A percentile compares a stretch with the other conserved stretches of the same genome.
Conservation (phyloP, 306 rosid species). For the Trichosanthes cucumerina region DNA sequence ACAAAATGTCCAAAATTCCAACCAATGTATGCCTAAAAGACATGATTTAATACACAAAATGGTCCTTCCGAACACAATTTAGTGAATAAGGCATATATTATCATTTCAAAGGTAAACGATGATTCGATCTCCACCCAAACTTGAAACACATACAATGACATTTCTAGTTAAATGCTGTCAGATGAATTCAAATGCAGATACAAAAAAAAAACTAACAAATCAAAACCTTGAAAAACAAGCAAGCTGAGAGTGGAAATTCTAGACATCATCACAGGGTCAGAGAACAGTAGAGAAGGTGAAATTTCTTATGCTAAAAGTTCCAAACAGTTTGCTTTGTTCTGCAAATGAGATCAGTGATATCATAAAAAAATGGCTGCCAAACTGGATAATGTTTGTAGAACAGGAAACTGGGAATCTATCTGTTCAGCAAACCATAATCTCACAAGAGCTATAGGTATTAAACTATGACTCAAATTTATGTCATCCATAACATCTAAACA, state of each 20-base stretch:
- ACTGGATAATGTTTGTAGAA: background rate
- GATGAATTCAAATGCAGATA: background rate
- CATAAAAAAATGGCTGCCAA: background rate
- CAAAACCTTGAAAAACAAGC: background rate
- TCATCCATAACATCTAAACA: background rate
- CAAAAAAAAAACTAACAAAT: background rate
- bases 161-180: background rate
- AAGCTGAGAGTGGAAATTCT: background rate
- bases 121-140: too few species aligned
- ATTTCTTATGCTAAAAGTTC: background rate
- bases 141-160: too few species aligned
- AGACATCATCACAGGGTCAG: background rate
- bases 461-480: conserved; percentile 5
- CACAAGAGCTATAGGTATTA: background rate
- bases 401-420: background rate
- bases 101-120: too few species aligned
- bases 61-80: background rate
- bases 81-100: too few species aligned
- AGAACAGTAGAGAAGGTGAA: background rate
- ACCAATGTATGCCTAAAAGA: background rate
- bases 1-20: background rate
- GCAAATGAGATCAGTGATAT: background rate
- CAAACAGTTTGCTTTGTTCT: background rate
- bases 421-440: background rate
- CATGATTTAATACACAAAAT: background rate